Evolutionary conservation across 768 basidiomycete species (phyloP).

Genomic region (Tephrocybe sp.): DNA sequence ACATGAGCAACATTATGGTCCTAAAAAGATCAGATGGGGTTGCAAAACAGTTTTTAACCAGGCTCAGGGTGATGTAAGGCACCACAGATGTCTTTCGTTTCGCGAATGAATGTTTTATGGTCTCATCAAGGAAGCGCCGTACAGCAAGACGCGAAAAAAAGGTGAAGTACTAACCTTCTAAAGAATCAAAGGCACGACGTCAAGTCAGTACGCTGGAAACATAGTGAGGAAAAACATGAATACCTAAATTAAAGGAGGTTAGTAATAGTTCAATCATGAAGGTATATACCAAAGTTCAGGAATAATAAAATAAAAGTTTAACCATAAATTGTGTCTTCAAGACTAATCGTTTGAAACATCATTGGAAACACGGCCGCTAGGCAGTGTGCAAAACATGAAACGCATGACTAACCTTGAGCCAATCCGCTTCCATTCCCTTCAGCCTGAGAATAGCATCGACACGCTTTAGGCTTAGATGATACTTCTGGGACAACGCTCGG

Average conservation of each 20-base stretch:
- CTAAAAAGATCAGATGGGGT: slow-evolving; percentile 62
- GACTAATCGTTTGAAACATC: slow-evolving; percentile 91
- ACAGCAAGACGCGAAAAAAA: not conserved
- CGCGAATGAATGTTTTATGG: slow-evolving; percentile 62
- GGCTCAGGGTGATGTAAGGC: slow-evolving; percentile 59
- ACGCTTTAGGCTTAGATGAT: slow-evolving; percentile 73
- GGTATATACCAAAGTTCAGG: slow-evolving; percentile 20
- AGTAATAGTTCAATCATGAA: slow-evolving; percentile 9
- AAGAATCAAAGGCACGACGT: no score
- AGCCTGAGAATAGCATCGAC: slow-evolving; percentile 81
- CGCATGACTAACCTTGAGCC: slow-evolving; percentile 61
- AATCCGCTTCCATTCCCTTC: slow-evolving; percentile 73
- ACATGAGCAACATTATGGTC: not conserved
- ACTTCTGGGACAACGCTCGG: slow-evolving; percentile 58
- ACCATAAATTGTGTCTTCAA: slow-evolving; percentile 81
- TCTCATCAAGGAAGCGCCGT: slow-evolving; percentile 47
- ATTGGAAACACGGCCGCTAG: slow-evolving; percentile 18
- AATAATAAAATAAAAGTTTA: slow-evolving; percentile 40
- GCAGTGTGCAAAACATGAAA: slow-evolving; percentile 15
- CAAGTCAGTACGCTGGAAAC: slow-evolving; percentile 17
- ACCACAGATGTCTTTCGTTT: slow-evolving; percentile 56
- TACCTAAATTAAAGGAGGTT: slow-evolving; percentile 23
- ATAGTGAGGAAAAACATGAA: not conserved
- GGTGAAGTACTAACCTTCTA: no score
- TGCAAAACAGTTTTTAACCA: slow-evolving; percentile 63